phyloP scores from a whole-genome alignment of 306 rosid genomes.

The Vicia villosa region DNA sequence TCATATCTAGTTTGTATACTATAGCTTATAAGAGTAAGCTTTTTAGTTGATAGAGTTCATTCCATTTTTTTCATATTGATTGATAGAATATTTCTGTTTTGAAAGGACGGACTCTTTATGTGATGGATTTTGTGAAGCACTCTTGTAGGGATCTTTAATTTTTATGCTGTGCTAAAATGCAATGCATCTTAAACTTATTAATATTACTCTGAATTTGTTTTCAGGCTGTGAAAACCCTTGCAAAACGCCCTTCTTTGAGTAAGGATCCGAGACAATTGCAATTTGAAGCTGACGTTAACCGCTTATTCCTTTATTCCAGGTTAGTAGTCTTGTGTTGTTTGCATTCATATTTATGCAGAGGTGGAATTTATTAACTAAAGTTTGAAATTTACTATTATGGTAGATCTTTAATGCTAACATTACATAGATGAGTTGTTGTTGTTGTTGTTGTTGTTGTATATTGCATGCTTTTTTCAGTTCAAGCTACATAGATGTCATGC shows the following conservation, averaged over 20 bases:
- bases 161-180: constrained; percentile 11
- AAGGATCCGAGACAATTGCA: constrained; percentile 78
- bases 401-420: background rate
- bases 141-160: background rate
- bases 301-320: constrained; percentile 86
- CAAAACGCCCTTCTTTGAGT: constrained; percentile 58
- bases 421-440: constrained; percentile 6
- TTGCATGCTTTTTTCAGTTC: constrained; percentile 12
- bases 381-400: background rate
- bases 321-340: constrained; percentile 34
- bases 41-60: background rate
- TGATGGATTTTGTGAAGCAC: background rate
- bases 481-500: constrained; percentile 7
- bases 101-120: background rate
- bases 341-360: background rate
- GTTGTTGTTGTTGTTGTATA: constrained; percentile 11
- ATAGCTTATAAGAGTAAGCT: background rate
- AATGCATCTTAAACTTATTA: background rate
- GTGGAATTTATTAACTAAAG: background rate
- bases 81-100: background rate
- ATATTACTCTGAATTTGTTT: constrained; percentile 28
- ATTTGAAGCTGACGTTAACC: constrained; percentile 80
- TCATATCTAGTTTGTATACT: background rate
- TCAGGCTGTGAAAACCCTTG: constrained; percentile 68
- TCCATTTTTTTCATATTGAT: background rate